A percentile compares a stretch with the other conserved stretches of the same genome.
phyloP scores from a whole-genome alignment of 805 yeast genomes.

The Zygoascus flipseniorum region DNA sequence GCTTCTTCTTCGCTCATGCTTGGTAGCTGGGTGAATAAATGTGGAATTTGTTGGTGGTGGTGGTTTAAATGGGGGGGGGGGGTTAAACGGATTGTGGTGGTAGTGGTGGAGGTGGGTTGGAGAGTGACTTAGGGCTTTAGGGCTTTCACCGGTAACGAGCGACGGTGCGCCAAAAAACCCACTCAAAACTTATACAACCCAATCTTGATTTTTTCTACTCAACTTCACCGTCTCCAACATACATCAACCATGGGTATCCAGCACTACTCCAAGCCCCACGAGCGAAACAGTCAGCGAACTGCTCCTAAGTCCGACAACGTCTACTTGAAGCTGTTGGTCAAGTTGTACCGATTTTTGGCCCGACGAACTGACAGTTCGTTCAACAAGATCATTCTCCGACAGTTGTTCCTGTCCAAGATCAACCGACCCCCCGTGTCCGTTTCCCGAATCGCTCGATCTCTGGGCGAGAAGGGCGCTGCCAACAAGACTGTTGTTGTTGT shows the following conservation, averaged over 20 bases:
- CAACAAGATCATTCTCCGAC: constrained; percentile 93
- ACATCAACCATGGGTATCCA: constrained; percentile 78
- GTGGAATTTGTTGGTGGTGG: constrained; percentile 7
- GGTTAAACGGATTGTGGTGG: no score
- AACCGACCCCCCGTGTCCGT: constrained; percentile 99
- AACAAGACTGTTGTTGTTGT: constrained; percentile 94
- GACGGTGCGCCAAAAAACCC: background rate
- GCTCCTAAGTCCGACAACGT: constrained; percentile 99
- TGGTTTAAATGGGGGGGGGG: background rate
- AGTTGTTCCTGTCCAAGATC: constrained; percentile 94
- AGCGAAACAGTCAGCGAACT: constrained; percentile 90
- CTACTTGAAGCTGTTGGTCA: constrained; percentile 96
- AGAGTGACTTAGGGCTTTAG: constrained; percentile 6
- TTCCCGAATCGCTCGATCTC: constrained; percentile 80
- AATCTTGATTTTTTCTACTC: background rate
- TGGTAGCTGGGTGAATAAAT: background rate
- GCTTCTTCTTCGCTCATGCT: background rate
- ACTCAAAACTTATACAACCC: background rate
- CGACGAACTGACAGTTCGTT: constrained; percentile 98
- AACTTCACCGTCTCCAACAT: constrained; percentile 4
- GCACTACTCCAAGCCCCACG: constrained; percentile 94
- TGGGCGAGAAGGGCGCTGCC: constrained; percentile 74
- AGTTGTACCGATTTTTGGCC: constrained; percentile 98
- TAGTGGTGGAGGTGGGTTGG: background rate
- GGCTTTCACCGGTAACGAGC: background rate